Percentiles rank a stretch among this genome's conserved stretches.
These are phyloP conservation scores for Colletotrichum sp. DNA, from an alignment of 2,329 filamentous ascomycete species.

Conservation along the genomic window DNA sequence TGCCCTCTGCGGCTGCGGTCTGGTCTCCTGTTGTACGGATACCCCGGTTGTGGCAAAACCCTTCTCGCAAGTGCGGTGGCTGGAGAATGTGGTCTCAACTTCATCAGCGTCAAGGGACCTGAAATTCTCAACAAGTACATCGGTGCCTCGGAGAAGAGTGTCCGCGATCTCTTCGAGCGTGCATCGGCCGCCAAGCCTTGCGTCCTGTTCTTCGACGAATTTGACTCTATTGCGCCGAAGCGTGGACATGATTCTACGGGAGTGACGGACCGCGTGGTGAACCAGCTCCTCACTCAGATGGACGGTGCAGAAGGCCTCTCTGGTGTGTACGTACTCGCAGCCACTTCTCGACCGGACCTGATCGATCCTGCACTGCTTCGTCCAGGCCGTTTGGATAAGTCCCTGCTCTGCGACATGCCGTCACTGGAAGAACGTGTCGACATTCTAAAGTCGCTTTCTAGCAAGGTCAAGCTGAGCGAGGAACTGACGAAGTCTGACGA, in stretches of 20 bases:
- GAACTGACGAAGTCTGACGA: constrained; percentile 64
- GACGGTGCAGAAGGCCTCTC: constrained; percentile 94
- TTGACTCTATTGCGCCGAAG: constrained; percentile 97
- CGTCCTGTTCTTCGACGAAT: constrained; percentile 98
- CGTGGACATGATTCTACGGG: constrained; percentile 96
- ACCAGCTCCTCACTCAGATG: constrained; percentile 98
- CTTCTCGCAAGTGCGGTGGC: constrained; percentile 95
- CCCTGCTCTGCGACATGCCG: constrained; percentile 89
- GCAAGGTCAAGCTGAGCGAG: constrained; percentile 76
- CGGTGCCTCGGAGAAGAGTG: constrained; percentile 93
- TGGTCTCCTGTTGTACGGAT: constrained; percentile 91
- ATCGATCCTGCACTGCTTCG: constrained; percentile 93
- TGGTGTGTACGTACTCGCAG: constrained; percentile 95
- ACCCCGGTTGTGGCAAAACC: constrained; percentile 95
- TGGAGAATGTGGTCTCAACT: constrained; percentile 96
- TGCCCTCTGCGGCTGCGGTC: constrained; percentile 95
- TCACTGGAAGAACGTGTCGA: constrained; percentile 81
- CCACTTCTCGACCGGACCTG: constrained; percentile 89
- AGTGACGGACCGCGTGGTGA: constrained; percentile 98
- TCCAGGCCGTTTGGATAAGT: constrained; percentile 93
- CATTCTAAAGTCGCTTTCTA: constrained; percentile 84
- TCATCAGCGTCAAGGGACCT: constrained; percentile 97
- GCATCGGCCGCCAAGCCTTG: constrained; percentile 91
- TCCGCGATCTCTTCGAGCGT: constrained; percentile 92
- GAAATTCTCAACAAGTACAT: constrained; percentile 99